A percentile compares a stretch with the other conserved stretches of the same genome.
Conservation (phyloP, 768 basidiomycete species). For the Lactarius tabidus region DNA sequence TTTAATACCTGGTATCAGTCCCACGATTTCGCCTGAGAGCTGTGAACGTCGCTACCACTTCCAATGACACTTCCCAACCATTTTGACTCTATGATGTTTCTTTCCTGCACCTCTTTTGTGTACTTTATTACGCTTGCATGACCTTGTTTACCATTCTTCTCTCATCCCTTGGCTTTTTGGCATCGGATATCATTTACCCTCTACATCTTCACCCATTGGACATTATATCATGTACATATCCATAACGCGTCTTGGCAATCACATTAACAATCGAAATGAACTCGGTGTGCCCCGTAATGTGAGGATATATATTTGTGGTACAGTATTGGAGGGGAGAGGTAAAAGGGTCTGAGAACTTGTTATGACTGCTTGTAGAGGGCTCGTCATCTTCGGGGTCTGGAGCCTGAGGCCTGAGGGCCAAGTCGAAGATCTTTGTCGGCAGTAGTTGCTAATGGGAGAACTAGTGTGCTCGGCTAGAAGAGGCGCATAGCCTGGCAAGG, state of each 20-base stretch:
- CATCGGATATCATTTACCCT: background rate
- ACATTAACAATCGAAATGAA: too few relatives aligned
- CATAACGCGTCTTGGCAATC: too few relatives aligned
- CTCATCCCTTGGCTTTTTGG: background rate
- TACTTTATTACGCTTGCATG: background rate
- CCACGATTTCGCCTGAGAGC: background rate
- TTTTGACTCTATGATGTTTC: background rate
- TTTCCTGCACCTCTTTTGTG: background rate
- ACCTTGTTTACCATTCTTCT: background rate
- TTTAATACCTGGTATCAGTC: conserved; percentile 1
- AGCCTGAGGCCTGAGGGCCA: conserved; percentile 70
- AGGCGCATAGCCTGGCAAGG: conserved; percentile 68
- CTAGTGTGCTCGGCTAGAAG: conserved; percentile 61
- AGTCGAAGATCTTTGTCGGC: conserved; percentile 44
- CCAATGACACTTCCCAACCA: background rate
- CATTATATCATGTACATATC: background rate
- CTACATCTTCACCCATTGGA: background rate
- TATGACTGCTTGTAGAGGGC: conserved; percentile 71
- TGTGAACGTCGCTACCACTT: too few relatives aligned
- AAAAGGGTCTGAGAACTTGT: conserved; percentile 28
- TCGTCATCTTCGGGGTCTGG: conserved; percentile 66
- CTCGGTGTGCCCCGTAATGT: too few relatives aligned
- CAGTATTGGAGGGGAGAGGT: too few relatives aligned
- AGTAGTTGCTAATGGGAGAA: too few relatives aligned
- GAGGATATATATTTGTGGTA: too few relatives aligned